Percentiles rank a stretch among this genome's conserved stretches.
phyloP scores from a whole-genome alignment of 2,329 filamentous ascomycete genomes.

The Metarhizium brunneum region DNA sequence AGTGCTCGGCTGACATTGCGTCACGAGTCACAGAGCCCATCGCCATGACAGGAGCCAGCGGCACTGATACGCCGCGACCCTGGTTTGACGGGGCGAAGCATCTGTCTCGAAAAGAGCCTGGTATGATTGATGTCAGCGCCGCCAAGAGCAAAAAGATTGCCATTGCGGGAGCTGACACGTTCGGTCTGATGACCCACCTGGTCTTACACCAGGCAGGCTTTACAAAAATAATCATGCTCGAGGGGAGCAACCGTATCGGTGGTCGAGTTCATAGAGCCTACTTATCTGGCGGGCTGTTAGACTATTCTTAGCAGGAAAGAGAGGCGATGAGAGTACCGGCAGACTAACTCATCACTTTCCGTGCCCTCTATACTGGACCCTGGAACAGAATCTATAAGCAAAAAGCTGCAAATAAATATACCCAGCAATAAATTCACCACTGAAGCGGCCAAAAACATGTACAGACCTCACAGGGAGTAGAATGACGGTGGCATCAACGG shows the following conservation, averaged over 20 bases:
- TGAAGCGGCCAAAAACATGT: constrained; percentile 32
- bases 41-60: constrained; percentile 40
- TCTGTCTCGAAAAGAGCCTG: constrained; percentile 44
- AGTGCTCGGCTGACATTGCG: neutral
- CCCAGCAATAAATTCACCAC: constrained; percentile 25
- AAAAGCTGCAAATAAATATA: constrained; percentile 26
- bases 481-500: constrained; percentile 25
- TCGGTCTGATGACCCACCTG: constrained; percentile 51
- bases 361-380: constrained; percentile 22
- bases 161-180: constrained; percentile 58
- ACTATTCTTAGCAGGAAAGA: constrained; percentile 61
- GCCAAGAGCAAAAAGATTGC: constrained; percentile 40
- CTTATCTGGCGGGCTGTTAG: constrained; percentile 45
- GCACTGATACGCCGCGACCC: constrained; percentile 39
- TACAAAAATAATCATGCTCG: constrained; percentile 51
- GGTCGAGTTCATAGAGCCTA: constrained; percentile 57
- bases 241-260: constrained; percentile 50
- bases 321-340: constrained; percentile 58
- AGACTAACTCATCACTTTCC: constrained; percentile 31
- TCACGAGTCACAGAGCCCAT: constrained; percentile 16
- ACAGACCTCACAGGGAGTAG: constrained; percentile 32
- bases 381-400: constrained; percentile 23
- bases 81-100: constrained; percentile 59
- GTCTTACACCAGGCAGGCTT: constrained; percentile 40
- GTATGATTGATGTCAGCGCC: constrained; percentile 16